Conservation (phyloP, 2,329 filamentous ascomycete genomes). For the Myriangium duriaei region DNA sequence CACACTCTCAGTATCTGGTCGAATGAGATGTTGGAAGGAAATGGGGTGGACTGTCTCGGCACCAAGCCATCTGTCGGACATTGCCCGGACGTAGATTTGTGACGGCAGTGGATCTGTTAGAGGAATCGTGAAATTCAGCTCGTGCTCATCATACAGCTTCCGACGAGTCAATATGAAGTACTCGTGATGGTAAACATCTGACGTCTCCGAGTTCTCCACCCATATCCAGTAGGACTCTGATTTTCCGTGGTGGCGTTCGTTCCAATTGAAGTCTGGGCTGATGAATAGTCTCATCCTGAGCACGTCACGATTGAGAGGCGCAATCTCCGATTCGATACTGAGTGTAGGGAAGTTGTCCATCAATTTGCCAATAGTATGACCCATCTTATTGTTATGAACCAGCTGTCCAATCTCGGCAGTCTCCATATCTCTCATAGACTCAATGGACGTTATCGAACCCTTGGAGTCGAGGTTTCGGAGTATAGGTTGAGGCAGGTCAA, state of each 20-base stretch:
- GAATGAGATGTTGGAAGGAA: slow-evolving; percentile 94
- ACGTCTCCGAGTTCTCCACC: slow-evolving; percentile 97
- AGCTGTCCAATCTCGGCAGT: slow-evolving; percentile 76
- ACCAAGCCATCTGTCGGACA: slow-evolving; percentile 92
- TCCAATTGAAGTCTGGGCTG: slow-evolving; percentile 86
- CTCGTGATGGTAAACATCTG: slow-evolving; percentile 95
- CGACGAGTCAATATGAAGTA: slow-evolving; percentile 85
- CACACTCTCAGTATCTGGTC: slow-evolving; percentile 92
- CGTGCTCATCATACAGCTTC: slow-evolving; percentile 91
- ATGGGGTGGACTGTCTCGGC: slow-evolving; percentile 91
- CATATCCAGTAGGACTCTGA: slow-evolving; percentile 98
- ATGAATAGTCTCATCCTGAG: slow-evolving; percentile 79
- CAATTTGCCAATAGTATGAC: slow-evolving; percentile 65
- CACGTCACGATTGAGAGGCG: slow-evolving; percentile 87
- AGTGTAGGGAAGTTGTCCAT: slow-evolving; percentile 87
- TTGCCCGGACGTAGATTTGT: slow-evolving; percentile 88
- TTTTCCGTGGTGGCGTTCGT: slow-evolving; percentile 81
- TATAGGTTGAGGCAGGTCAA: slow-evolving; percentile 75
- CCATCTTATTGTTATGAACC: slow-evolving; percentile 83
- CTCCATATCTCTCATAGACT: slow-evolving; percentile 86
- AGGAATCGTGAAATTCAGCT: slow-evolving; percentile 95
- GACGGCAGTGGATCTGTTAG: slow-evolving; percentile 83
- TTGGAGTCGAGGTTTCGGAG: slow-evolving; percentile 78
- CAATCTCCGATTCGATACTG: slow-evolving; percentile 84
- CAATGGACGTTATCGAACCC: slow-evolving; percentile 58